Percentiles rank a stretch among this genome's conserved stretches.
phyloP scores from a whole-genome alignment of 306 rosid species.

The Dryas alaskensis region DNA sequence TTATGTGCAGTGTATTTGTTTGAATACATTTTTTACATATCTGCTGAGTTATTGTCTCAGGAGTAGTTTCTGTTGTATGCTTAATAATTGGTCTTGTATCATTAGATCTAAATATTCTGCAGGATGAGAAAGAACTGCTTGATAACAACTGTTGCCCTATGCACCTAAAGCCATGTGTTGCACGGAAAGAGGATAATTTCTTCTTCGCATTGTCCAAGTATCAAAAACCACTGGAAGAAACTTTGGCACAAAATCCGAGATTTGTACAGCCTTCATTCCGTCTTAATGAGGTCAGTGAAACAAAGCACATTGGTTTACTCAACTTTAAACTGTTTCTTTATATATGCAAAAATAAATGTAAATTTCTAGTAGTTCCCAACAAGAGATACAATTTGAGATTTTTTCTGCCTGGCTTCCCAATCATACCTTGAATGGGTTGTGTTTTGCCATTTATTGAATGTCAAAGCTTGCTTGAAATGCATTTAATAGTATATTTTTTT shows the following conservation, averaged over 20 bases:
- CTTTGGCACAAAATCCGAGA: slow-evolving; percentile 56
- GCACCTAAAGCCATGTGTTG: slow-evolving; percentile 88
- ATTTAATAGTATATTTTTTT: no score
- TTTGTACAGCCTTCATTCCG: slow-evolving; percentile 88
- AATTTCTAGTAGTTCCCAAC: not conserved
- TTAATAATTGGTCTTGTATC: slow-evolving; percentile 12
- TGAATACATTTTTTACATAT: not conserved
- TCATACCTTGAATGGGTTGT: not conserved
- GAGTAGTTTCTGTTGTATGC: slow-evolving; percentile 15
- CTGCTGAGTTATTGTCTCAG: not conserved
- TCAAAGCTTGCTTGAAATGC: no score
- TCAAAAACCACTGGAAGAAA: slow-evolving; percentile 71
- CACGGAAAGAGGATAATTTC: slow-evolving; percentile 89
- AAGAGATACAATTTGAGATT: not conserved
- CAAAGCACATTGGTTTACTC: not conserved
- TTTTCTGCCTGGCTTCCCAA: not conserved
- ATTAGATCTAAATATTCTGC: slow-evolving; percentile 25
- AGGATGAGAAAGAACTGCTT: slow-evolving; percentile 93
- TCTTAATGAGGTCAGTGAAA: slow-evolving; percentile 67
- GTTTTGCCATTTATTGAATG: no score
- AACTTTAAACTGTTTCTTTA: not conserved
- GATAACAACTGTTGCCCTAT: slow-evolving; percentile 77
- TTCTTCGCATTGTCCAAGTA: slow-evolving; percentile 87
- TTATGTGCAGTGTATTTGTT: no score
- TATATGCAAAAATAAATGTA: not conserved